Conservation (phyloP, 2,329 filamentous ascomycete genomes). For the Fusarium denticulatum region DNA sequence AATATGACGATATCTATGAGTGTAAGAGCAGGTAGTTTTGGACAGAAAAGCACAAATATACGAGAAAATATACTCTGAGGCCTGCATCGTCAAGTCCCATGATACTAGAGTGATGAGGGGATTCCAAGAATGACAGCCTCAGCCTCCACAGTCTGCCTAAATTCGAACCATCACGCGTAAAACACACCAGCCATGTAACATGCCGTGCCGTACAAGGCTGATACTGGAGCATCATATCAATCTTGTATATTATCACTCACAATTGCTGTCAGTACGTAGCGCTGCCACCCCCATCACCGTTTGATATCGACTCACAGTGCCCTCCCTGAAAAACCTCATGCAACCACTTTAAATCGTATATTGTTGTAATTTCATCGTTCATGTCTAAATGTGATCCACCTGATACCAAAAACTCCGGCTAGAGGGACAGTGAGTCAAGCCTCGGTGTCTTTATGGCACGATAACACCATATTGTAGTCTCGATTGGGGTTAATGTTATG, state of each 20-base stretch:
- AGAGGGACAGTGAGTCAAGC: conserved; percentile 18
- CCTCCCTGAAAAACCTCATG: conserved; percentile 14
- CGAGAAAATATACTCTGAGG: conserved; percentile 1
- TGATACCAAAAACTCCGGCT: conserved; percentile 8
- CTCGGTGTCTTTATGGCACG: conserved; percentile 2
- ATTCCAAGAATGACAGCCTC: conserved; percentile 22
- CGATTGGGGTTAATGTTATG: conserved; percentile 1
- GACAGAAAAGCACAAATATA: conserved; percentile 7
- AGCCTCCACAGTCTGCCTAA: conserved; percentile 39
- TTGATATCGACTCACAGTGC: conserved; percentile 16
- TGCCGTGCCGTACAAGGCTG: conserved; percentile 34
- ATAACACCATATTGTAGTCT: background rate
- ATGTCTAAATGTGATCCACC: background rate
- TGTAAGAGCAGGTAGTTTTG: background rate
- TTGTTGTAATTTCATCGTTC: background rate
- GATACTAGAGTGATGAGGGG: conserved; percentile 17
- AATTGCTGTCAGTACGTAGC: background rate
- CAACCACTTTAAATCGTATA: conserved; percentile 31
- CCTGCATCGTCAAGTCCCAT: conserved; percentile 10
- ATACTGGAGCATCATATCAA: conserved; percentile 2
- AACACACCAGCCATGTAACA: conserved; percentile 12
- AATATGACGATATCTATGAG: background rate
- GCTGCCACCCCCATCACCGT: conserved; percentile 16
- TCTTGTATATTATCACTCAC: background rate
- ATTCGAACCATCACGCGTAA: conserved; percentile 19